These are phyloP conservation scores for Crithidia thermophila DNA, from an alignment of 208 protist genomes.

Conservation along the genomic window DNA sequence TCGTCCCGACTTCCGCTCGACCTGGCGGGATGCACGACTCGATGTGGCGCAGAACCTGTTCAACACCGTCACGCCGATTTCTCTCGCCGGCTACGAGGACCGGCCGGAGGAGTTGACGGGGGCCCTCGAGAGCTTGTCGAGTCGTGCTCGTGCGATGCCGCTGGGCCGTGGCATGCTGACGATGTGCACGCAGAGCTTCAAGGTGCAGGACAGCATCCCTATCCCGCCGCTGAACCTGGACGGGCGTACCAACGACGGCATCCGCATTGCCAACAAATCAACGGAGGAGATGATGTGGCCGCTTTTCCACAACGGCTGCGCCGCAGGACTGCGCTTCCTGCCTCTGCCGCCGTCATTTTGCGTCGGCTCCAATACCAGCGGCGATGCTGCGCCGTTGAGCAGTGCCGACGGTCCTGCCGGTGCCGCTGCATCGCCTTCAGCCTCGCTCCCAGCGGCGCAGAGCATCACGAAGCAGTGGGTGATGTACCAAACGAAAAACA, in stretches of 20 bases:
- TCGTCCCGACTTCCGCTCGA: constrained; percentile 67
- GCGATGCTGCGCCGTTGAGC: too few relatives aligned
- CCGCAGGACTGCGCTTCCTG: constrained; percentile 79
- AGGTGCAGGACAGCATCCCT: constrained; percentile 77
- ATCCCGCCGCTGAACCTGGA: constrained; percentile 71
- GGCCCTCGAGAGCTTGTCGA: constrained; percentile 50
- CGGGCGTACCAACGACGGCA: constrained; percentile 69
- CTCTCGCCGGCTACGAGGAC: constrained; percentile 52
- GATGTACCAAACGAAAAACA: constrained; percentile 87
- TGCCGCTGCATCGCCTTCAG: constrained; percentile 2
- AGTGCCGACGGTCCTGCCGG: neutral
- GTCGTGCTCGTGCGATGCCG: constrained; percentile 55
- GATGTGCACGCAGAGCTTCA: constrained; percentile 82
- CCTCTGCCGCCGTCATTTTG: constrained; percentile 40
- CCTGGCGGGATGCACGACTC: constrained; percentile 71
- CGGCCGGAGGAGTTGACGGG: constrained; percentile 54
- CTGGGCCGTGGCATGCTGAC: constrained; percentile 85
- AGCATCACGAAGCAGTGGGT: constrained; percentile 82
- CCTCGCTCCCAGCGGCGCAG: constrained; percentile 17
- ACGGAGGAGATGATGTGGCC: constrained; percentile 76
- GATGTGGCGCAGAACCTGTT: constrained; percentile 75
- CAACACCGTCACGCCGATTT: constrained; percentile 73
- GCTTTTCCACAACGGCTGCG: constrained; percentile 86
- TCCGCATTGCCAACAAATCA: constrained; percentile 59
- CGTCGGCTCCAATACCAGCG: neutral